phyloP scores from a whole-genome alignment of 768 basidiomycete genomes.

The Fomitopsis serialis region DNA sequence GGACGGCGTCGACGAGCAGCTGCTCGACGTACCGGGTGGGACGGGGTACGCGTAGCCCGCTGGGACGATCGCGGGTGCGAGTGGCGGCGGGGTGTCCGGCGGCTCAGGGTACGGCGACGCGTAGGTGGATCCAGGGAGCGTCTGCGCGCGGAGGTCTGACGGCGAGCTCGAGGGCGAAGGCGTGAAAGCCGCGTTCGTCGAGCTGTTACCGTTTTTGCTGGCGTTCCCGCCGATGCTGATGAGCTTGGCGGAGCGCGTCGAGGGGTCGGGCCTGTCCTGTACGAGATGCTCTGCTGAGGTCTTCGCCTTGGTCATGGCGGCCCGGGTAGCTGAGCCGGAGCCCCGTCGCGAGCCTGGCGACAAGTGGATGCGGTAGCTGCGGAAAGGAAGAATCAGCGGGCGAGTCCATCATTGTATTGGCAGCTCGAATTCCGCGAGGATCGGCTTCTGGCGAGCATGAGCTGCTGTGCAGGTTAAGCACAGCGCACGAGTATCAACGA shows the following conservation, averaged over 20 bases:
- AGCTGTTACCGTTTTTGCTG: background rate
- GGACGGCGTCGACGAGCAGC: slow-evolving; percentile 12
- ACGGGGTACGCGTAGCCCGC: slow-evolving; percentile 11
- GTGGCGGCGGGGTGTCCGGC: slow-evolving; percentile 27
- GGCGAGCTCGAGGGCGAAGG: slow-evolving; percentile 8
- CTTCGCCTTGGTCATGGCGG: slow-evolving; percentile 44
- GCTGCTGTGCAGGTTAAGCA: no score
- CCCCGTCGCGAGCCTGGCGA: slow-evolving; percentile 73
- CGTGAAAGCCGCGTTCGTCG: slow-evolving; percentile 2
- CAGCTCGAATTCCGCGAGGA: background rate
- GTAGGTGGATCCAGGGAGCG: background rate
- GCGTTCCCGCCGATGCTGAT: background rate
- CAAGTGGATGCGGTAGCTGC: slow-evolving; percentile 75
- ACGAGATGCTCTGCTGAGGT: background rate
- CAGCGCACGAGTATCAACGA: no score
- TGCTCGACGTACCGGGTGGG: slow-evolving; percentile 10
- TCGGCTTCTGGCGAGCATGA: no score
- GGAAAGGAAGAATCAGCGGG: background rate
- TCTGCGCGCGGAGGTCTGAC: background rate
- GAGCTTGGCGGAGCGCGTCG: background rate
- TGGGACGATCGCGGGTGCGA: slow-evolving; percentile 21
- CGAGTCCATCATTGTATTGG: background rate
- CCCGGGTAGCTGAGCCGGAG: slow-evolving; percentile 49
- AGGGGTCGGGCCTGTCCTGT: no score
- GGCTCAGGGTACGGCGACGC: slow-evolving; percentile 12